Conservation (phyloP, 2,329 filamentous ascomycete genomes). For the Ambrosiella beaveri region DNA sequence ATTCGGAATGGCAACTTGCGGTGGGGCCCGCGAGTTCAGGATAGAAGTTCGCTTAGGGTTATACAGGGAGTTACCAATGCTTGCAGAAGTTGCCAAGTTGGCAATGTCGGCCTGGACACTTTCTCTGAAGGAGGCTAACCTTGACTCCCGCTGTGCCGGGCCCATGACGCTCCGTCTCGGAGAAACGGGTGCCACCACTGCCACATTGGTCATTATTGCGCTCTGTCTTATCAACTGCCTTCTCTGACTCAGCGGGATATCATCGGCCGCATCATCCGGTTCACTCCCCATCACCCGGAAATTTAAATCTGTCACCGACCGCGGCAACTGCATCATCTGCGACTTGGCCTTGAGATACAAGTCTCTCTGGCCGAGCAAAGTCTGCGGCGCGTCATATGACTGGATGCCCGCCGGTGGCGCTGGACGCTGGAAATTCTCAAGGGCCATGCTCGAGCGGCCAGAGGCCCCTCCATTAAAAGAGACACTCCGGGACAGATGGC, state of each 20-base stretch:
- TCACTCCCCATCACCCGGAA: not conserved
- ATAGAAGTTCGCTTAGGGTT: not conserved
- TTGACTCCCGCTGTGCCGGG: conserved; percentile 33
- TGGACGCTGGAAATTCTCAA: conserved; percentile 5
- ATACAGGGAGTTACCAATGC: not conserved
- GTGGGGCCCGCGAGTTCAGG: not conserved
- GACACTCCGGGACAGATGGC: not conserved
- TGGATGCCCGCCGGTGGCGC: conserved; percentile 25
- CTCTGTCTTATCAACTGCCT: conserved; percentile 41
- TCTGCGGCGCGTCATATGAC: conserved; percentile 35
- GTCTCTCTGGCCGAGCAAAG: conserved; percentile 38
- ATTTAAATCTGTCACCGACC: not conserved
- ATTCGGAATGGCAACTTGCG: not conserved
- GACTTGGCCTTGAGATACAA: conserved; percentile 36
- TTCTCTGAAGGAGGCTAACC: conserved; percentile 50
- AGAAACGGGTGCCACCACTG: conserved; percentile 37
- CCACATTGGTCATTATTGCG: conserved; percentile 22
- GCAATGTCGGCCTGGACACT: conserved; percentile 44
- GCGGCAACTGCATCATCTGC: conserved; percentile 19
- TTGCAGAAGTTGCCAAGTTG: conserved; percentile 17
- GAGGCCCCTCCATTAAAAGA: not conserved
- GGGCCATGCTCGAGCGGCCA: not conserved
- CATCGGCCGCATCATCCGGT: conserved; percentile 28
- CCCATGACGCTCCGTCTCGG: conserved; percentile 28
- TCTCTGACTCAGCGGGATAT: conserved; percentile 55